These are phyloP conservation scores for Cutaneotrichosporon spelunceum DNA, from an alignment of 1,284 basidiomycete species.

Conservation along the genomic window DNA sequence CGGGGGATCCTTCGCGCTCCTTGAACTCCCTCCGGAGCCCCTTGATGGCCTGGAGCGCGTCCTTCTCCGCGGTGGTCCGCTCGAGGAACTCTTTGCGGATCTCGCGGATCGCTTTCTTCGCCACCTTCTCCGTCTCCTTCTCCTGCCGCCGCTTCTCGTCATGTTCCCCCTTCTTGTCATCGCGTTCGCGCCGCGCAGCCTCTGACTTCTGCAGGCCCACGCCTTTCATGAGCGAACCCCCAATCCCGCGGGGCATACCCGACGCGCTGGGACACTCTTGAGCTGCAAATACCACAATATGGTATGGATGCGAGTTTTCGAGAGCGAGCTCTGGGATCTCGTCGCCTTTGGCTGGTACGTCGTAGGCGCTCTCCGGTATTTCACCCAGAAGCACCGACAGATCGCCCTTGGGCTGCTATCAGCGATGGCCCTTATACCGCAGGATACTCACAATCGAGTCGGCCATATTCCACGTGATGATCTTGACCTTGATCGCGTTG, in stretches of 20 bases:
- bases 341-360: slow-evolving; percentile 26
- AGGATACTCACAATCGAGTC: slow-evolving; percentile 49
- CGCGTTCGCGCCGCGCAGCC: slow-evolving; percentile 23
- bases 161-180: slow-evolving; percentile 24
- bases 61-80: not conserved
- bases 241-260: slow-evolving; percentile 50
- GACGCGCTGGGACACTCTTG: slow-evolving; percentile 53
- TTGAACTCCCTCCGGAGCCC: slow-evolving; percentile 21
- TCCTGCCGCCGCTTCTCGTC: slow-evolving; percentile 17
- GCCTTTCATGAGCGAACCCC: slow-evolving; percentile 50
- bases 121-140: slow-evolving; percentile 24
- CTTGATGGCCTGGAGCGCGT: slow-evolving; percentile 5
- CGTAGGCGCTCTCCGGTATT: slow-evolving; percentile 46
- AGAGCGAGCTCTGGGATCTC: slow-evolving; percentile 34
- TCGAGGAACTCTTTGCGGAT: not conserved
- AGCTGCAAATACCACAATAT: slow-evolving; percentile 55
- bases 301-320: slow-evolving; percentile 53
- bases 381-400: slow-evolving; percentile 54
- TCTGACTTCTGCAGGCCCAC: slow-evolving; percentile 38
- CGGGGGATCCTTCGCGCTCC: not conserved
- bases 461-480: slow-evolving; percentile 57
- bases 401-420: slow-evolving; percentile 52
- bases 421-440: not conserved
- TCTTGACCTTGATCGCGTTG: slow-evolving; percentile 53
- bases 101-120: slow-evolving; percentile 21